phyloP scores from a whole-genome alignment of 371 early-diverging fungal species.

The Mucor indicus region DNA sequence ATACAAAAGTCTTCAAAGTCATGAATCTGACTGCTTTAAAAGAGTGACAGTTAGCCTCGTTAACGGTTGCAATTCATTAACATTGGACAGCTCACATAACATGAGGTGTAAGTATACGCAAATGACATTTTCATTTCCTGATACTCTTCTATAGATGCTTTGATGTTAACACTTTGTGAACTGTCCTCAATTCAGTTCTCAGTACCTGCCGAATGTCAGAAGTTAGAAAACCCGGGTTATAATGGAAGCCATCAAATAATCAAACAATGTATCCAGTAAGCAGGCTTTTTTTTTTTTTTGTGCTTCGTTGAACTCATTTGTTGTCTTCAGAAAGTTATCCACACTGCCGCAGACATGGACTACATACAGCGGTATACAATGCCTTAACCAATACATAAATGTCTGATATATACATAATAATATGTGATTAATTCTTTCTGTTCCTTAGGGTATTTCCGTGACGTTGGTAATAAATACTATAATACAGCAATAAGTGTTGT shows the following conservation, averaged over 20 bases:
- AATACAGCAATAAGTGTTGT: too few relatives aligned
- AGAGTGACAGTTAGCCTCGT: conserved; percentile 2
- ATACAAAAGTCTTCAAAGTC: conserved; percentile 7
- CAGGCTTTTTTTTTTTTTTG: neutral
- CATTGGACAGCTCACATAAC: neutral
- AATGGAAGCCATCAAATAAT: neutral
- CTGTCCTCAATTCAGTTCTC: conserved; percentile 4
- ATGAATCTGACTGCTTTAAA: conserved; percentile 21
- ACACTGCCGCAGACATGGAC: conserved; percentile 23
- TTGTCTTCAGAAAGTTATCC: conserved; percentile 12
- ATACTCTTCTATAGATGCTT: conserved; percentile 10
- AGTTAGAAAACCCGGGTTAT: neutral
- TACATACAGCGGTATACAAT: conserved; percentile 19
- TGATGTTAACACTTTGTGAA: conserved; percentile 19
- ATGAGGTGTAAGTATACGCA: conserved; percentile 10
- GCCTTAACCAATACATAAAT: neutral
- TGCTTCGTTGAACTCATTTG: neutral
- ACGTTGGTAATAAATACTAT: conserved; percentile 17
- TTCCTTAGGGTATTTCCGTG: conserved; percentile 20
- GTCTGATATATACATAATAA: neutral
- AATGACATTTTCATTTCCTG: neutral
- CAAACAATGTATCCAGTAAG: conserved; percentile 8
- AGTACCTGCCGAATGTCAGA: conserved; percentile 5
- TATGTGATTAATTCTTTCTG: neutral
- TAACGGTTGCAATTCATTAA: conserved; percentile 11